phyloP scores from a whole-genome alignment of 2,329 filamentous ascomycete species.

The Cytospora schulzeri region DNA sequence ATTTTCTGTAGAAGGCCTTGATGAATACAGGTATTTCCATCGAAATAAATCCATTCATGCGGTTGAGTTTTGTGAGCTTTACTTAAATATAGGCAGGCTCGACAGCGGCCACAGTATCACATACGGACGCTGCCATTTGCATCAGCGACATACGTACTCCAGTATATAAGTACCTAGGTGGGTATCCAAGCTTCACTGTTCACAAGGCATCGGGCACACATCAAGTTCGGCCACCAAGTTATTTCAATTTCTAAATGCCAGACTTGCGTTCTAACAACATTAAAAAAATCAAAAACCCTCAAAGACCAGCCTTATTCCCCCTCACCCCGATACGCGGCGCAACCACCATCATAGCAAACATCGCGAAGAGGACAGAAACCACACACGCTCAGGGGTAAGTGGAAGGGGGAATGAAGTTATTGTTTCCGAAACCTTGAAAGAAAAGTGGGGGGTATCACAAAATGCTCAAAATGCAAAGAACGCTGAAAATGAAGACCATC shows the following conservation, averaged over 20 bases:
- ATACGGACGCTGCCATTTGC: too few relatives aligned
- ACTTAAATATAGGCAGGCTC: too few relatives aligned
- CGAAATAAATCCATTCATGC: too few relatives aligned
- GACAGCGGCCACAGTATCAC: too few relatives aligned
- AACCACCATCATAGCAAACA: not conserved
- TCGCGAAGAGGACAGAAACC: not conserved
- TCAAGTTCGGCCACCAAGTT: not conserved
- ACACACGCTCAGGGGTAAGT: slow-evolving; percentile 3
- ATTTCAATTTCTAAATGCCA: not conserved
- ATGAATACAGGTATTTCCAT: too few relatives aligned
- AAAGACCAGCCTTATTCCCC: slow-evolving; percentile 15
- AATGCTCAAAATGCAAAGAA: slow-evolving; percentile 12
- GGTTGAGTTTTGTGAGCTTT: too few relatives aligned
- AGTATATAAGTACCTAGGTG: too few relatives aligned
- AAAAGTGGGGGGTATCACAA: slow-evolving; percentile 25
- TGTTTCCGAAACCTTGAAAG: slow-evolving; percentile 22
- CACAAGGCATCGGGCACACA: not conserved
- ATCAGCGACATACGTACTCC: too few relatives aligned
- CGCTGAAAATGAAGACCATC: slow-evolving; percentile 15
- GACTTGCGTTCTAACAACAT: not conserved
- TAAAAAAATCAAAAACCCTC: not conserved
- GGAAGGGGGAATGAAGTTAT: slow-evolving; percentile 26
- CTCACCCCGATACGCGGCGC: slow-evolving; percentile 7
- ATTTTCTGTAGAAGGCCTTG: too few relatives aligned
- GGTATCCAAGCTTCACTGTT: too few relatives aligned